Evolutionary conservation across 148 eudicot species (phyloP).

Genomic region (Suaeda aralocaspica): DNA sequence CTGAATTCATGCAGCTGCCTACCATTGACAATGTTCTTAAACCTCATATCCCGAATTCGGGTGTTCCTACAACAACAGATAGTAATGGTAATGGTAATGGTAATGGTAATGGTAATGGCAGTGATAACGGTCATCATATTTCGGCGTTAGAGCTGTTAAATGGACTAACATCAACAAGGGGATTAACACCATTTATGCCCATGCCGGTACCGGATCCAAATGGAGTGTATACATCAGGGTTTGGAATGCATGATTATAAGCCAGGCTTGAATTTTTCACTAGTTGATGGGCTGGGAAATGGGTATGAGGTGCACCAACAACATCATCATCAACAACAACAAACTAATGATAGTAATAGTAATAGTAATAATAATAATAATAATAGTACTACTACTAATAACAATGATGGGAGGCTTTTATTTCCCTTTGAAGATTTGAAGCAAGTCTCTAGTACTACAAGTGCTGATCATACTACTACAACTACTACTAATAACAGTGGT

Average conservation of each 20-base stretch:
- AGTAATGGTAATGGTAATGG: not conserved
- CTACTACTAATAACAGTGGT: not conserved
- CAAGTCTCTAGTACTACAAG: slow-evolving; percentile 27
- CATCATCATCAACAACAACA: slow-evolving; percentile 19
- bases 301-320: slow-evolving; percentile 37
- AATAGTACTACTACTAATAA: not conserved
- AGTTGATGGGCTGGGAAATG: slow-evolving; percentile 43
- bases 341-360: too few relatives aligned
- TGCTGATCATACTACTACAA: slow-evolving; percentile 13
- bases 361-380: too few relatives aligned
- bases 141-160: slow-evolving; percentile 69
- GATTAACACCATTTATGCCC: slow-evolving; percentile 53
- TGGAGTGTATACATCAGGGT: slow-evolving; percentile 46
- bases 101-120: not conserved
- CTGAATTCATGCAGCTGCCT: slow-evolving; percentile 71
- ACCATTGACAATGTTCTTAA: slow-evolving; percentile 34
- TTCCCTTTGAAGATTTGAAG: slow-evolving; percentile 74
- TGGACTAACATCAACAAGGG: slow-evolving; percentile 59
- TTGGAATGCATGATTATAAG: slow-evolving; percentile 38
- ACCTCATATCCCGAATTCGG: slow-evolving; percentile 17
- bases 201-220: slow-evolving; percentile 39
- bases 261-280: slow-evolving; percentile 55
- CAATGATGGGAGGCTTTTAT: slow-evolving; percentile 51
- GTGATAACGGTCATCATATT: slow-evolving; percentile 16
- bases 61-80: not conserved